Base-by-base conservation (phyloP, 306 rosid genomes). In the Medicago arabica region DNA sequence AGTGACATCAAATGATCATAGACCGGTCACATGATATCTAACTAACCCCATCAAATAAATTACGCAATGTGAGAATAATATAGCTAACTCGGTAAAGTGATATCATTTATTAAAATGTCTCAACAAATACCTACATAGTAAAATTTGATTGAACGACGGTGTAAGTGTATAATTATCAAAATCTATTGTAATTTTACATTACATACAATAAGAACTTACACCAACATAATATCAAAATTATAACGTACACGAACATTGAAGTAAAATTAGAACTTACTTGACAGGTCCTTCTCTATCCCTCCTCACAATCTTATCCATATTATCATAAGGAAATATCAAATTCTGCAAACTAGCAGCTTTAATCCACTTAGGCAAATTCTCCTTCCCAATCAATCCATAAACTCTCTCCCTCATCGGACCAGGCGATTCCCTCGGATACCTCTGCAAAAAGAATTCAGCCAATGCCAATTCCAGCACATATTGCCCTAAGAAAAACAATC, bases 391-490 rank as follows among this genome's bases (percentile, higher is more conserved):
- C 74, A 92, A 80, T 34, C 70, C 97, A 67, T 71, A 92, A 72
- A 95, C 97, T 69, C 99, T 90, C 85, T 95, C 99, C 82, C 99
- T 89, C 97, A 95, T 92, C 0, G 99, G 99, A 74, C 96, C 97
- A 1, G 99, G 99, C 6, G 96, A 84, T 81, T 95, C 99, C 86
- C 93, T 90, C 18, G 99, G 99, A 87, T 92, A 95, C 76, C 97
- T 81, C 88, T 92, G 99, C 86, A 95, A 77, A 80, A 90, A 95
- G 34, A 73, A 89, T 85, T 95, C 99, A 0, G 90, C 91, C 19
- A 95, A 46, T 1, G 91, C 93, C 85, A 92, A 72, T 50, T 95
- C 97, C 25, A 95, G 85, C 75, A 90, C 97, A 83, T 84, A 92
- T 82, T 92, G 96, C 28, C 99, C 99, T 78, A 95, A n/a, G 75